These are phyloP conservation scores for Centaurea solstitialis DNA, from an alignment of 129 eudicot species.

Conservation along the genomic window DNA sequence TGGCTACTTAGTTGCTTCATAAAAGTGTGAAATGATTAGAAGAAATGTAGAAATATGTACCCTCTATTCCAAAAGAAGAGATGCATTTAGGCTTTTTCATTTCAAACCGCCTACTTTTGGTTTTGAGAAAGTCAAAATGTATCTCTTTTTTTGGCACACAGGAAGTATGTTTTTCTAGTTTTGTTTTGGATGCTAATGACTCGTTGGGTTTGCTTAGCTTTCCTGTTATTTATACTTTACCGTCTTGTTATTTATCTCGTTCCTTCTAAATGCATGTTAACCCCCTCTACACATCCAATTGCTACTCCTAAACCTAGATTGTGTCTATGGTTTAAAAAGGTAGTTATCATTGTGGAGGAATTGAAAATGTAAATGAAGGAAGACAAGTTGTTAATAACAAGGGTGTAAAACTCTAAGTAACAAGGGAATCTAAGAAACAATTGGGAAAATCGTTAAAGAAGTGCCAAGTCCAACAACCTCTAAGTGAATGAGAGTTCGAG, in stretches of 20 bases:
- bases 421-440: background rate
- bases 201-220: background rate
- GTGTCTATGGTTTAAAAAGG: background rate
- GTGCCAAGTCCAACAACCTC: background rate
- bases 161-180: background rate
- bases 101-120: background rate
- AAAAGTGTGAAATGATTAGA: background rate
- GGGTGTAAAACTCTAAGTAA: background rate
- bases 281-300: background rate
- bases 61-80: background rate
- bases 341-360: background rate
- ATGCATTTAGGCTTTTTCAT: background rate
- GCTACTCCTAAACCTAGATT: background rate
- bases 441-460: background rate
- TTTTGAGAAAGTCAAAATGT: background rate
- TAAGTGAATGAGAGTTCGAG: too few species aligned
- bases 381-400: background rate
- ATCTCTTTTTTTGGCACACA: background rate
- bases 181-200: background rate
- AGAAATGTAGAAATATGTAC: background rate
- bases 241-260: background rate
- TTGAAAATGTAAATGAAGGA: conserved; percentile 5
- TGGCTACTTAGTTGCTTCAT: too few species aligned
- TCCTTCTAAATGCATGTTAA: background rate
- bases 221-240: background rate